Evolutionary conservation across 192 early-diverging fungal genomes (phyloP).

Genomic region (Diversispora epigaea): DNA sequence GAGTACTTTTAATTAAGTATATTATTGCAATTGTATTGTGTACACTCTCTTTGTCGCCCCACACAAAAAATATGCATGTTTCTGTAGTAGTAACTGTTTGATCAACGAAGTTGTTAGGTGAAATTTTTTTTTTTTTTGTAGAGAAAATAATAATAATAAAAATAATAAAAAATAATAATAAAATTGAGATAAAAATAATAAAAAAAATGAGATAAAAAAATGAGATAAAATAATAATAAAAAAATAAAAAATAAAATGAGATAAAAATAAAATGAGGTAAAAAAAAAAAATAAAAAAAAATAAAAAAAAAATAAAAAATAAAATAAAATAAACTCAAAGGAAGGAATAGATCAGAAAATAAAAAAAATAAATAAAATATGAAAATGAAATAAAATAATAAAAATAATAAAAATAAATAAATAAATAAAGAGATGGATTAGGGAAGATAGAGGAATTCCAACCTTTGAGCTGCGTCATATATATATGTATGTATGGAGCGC

Average conservation of each 20-base stretch:
- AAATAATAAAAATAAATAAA: conserved; percentile 25
- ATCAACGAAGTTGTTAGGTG: too few species aligned
- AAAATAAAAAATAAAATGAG: background rate
- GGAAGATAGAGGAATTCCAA: conserved; percentile 35
- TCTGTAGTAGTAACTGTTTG: too few species aligned
- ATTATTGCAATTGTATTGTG: too few species aligned
- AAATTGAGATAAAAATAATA: background rate
- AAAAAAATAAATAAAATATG: conserved; percentile 1
- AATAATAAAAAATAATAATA: background rate
- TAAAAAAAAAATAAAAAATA: background rate
- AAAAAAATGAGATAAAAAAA: background rate
- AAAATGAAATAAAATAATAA: background rate
- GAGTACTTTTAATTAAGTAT: too few species aligned
- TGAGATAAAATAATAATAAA: background rate
- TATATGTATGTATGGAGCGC: conserved; percentile 26
- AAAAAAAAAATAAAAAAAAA: background rate
- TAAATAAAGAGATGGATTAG: conserved; percentile 23
- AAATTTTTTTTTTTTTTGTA: too few species aligned
- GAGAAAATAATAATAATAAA: conserved; percentile 2
- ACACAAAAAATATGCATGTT: too few species aligned
- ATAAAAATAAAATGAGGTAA: background rate
- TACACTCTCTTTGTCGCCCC: too few species aligned
- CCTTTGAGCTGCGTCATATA: conserved; percentile 35
- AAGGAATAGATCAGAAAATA: background rate
- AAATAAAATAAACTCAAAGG: background rate